Conservation (phyloP, 352 stramenopile species). For the Phytophthora citrophthora region DNA sequence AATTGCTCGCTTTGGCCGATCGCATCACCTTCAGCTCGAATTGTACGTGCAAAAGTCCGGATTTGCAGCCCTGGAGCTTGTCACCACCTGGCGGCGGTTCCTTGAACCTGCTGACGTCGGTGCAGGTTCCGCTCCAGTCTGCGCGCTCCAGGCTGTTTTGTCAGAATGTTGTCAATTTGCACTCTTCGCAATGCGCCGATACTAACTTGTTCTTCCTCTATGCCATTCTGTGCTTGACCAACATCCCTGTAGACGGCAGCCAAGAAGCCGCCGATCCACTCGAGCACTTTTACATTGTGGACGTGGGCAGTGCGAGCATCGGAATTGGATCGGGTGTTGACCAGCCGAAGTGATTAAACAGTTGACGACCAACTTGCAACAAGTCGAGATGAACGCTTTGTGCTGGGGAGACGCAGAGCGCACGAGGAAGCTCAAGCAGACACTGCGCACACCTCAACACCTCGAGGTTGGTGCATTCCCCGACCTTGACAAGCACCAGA, state of each 20-base stretch:
- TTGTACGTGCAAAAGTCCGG: conserved; percentile 9
- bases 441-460: conserved; percentile 8
- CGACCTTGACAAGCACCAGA: conserved; percentile 5
- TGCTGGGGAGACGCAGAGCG: conserved; percentile 49
- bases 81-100: conserved; percentile 6
- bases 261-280: conserved; percentile 13
- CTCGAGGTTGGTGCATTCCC: conserved; percentile 6
- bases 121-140: conserved; percentile 18
- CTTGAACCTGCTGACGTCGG: conserved; percentile 28
- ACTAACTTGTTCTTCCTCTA: conserved; percentile 1
- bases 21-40: conserved; percentile 18
- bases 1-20: conserved; percentile 13
- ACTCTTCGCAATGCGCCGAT: not conserved
- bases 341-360: not conserved
- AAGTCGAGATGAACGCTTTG: conserved; percentile 32
- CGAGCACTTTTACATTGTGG: conserved; percentile 36
- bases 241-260: conserved; percentile 10
- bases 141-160: conserved; percentile 25
- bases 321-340: conserved; percentile 7
- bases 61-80: conserved; percentile 16
- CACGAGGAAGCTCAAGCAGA: conserved; percentile 43
- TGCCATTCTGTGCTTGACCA: conserved; percentile 4
- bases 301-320: conserved; percentile 11
- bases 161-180: conserved; percentile 29
- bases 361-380: not conserved